Evolutionary conservation across 176 grass and related monocot genomes (phyloP).

Genomic region (Hyparrhenia diplandra): DNA sequence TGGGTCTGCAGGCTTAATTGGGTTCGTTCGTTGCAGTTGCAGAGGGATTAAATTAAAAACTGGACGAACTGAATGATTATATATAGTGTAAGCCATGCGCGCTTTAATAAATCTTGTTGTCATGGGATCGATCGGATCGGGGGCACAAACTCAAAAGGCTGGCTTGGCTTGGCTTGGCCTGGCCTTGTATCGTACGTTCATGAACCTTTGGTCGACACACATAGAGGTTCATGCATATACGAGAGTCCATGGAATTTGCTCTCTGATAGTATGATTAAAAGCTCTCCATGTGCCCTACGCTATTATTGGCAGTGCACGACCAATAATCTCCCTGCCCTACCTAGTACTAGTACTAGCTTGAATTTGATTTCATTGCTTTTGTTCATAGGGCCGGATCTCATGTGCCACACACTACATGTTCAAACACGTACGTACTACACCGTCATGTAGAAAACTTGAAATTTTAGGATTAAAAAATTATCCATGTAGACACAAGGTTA

Average conservation of each 20-base stretch:
- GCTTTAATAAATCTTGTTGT: neutral
- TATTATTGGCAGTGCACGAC: neutral
- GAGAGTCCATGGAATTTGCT: neutral
- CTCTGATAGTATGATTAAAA: neutral
- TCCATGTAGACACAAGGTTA: too few species aligned
- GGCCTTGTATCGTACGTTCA: neutral
- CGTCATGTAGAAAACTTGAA: too few species aligned
- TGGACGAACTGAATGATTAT: neutral
- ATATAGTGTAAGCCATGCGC: neutral
- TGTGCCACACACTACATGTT: neutral
- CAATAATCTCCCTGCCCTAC: neutral
- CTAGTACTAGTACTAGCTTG: constrained; percentile 25
- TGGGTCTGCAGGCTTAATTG: neutral
- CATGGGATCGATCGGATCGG: neutral
- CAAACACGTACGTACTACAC: too few species aligned
- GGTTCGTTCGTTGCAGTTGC: neutral
- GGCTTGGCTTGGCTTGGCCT: neutral
- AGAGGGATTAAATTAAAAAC: neutral
- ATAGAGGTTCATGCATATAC: neutral
- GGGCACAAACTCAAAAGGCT: neutral
- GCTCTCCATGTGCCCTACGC: neutral
- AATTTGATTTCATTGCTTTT: neutral
- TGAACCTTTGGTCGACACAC: neutral
- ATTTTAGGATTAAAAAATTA: too few species aligned
- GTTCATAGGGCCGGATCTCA: neutral